Evolutionary conservation across 177 flowering plant genomes (phyloP), one percentile per base, ranked within the genome.

Genomic region (Telopea speciosissima): DNA sequence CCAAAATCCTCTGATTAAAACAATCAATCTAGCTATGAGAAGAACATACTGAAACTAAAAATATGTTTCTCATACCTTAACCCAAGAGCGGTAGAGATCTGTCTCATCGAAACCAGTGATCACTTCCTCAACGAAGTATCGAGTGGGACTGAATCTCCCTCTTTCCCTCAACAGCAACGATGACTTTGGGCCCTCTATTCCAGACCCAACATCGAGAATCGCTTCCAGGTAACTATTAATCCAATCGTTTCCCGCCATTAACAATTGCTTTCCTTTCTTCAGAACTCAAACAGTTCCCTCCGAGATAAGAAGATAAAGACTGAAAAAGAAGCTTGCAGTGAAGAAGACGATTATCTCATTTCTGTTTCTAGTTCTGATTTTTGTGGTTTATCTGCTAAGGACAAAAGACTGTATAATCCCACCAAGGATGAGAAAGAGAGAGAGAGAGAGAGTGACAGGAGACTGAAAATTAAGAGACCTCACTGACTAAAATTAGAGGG

Each of bases 221-320:
- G 99, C 99, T 76, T 95, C 99, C 60, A 95, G 69, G 81, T 95
- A 95, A 73, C 99, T 95, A 85, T 84, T 95, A 6, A 95, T 84
- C 99, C 99, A 95, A 67, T 95, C 98, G 76, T 95, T 95, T 70
- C 97, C 98, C 81, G 98, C 99, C 99, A 95, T 95, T 58, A 58
- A 58, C 22, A 9, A 9, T 5, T n/a, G 7, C 40, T 36, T 36
- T 36, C 40, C 9, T 36, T 2, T 3, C 61, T 58, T 17, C 23
- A 58, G 61, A 58, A 19, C 61, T 58, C 61, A 17, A 49, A 49
- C 40, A 5, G 40, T 5, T 3, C 9, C 40, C 19, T 49, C 19
- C 24, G 3, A 5, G 61, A 58, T 17, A 58, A 5, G n/a, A n/a
- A 58, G 22, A 19, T 21, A 21, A 58, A n/a, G 61, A n/a, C 19